Conservation (phyloP, 768 basidiomycete genomes). For the Hypsizygus marmoreus region DNA sequence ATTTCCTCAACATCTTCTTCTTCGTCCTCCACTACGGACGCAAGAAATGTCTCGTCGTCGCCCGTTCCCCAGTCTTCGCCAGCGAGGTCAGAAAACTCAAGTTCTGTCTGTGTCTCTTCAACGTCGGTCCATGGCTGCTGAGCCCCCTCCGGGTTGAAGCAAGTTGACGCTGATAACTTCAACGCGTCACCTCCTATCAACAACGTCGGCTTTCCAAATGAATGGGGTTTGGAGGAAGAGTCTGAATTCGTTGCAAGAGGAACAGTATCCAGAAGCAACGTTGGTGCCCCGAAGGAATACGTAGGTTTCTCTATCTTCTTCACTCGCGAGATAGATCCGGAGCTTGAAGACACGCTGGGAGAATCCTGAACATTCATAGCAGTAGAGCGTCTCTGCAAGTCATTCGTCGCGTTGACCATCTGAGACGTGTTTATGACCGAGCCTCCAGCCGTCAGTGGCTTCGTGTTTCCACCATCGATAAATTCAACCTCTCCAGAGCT, state of each 20-base stretch:
- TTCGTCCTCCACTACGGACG: constrained; percentile 20
- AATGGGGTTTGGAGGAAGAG: constrained; percentile 4
- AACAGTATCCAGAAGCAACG: constrained; percentile 15
- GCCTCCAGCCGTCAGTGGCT: not conserved
- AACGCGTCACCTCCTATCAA: too few relatives aligned
- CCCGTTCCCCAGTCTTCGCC: constrained; percentile 69
- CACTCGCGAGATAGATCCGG: too few relatives aligned
- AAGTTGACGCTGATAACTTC: too few relatives aligned
- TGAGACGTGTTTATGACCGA: too few relatives aligned
- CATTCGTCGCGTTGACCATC: too few relatives aligned
- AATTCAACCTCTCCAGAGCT: constrained; percentile 36
- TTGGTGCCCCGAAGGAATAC: constrained; percentile 21
- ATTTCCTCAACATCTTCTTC: constrained; percentile 26
- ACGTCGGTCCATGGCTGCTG: too few relatives aligned
- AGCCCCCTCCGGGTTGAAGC: too few relatives aligned
- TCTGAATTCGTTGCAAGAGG: constrained; percentile 4
- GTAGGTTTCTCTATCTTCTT: too few relatives aligned
- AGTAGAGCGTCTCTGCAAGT: too few relatives aligned
- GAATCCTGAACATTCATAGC: too few relatives aligned
- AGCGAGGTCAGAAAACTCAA: constrained; percentile 29
- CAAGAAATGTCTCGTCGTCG: constrained; percentile 57
- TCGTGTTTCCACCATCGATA: constrained; percentile 20
- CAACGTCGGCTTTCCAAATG: constrained; percentile 1
- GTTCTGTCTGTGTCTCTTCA: constrained; percentile 19
- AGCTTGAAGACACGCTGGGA: too few relatives aligned